These are phyloP conservation scores for Cyclotella cryptica DNA, from an alignment of 108 stramenopile species.

Conservation along the genomic window DNA sequence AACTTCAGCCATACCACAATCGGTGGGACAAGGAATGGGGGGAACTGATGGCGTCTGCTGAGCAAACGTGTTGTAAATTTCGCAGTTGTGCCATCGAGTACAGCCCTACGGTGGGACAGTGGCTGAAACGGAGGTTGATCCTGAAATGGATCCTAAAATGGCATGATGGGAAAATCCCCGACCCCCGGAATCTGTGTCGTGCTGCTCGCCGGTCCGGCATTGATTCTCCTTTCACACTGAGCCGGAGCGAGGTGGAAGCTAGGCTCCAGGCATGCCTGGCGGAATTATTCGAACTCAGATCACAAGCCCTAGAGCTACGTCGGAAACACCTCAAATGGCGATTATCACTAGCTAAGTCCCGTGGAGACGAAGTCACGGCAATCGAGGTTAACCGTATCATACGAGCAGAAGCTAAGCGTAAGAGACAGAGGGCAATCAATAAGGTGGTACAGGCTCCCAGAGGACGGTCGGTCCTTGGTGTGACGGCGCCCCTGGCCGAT, in stretches of 20 bases:
- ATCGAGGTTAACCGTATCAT: too few species aligned
- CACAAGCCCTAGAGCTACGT: background rate
- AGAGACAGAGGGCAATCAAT: background rate
- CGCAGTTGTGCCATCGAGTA: too few species aligned
- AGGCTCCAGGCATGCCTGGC: background rate
- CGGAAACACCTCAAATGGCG: background rate
- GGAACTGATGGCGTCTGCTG: too few species aligned
- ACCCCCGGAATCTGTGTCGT: too few species aligned
- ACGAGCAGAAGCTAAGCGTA: background rate
- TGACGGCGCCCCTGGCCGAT: background rate
- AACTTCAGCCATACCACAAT: too few species aligned
- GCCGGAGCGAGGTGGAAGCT: background rate
- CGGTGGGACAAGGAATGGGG: too few species aligned
- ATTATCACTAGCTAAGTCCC: background rate
- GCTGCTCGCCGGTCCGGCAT: background rate
- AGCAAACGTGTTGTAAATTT: too few species aligned
- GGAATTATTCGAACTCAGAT: too few species aligned
- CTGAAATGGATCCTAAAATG: too few species aligned
- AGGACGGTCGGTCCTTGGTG: background rate
- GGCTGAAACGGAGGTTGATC: too few species aligned
- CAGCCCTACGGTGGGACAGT: too few species aligned
- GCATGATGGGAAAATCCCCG: too few species aligned
- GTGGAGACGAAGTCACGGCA: background rate
- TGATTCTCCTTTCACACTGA: background rate
- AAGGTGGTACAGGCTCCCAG: background rate